phyloP scores from a whole-genome alignment of 2,329 filamentous ascomycete species.

The Aspergillus japonicus region DNA sequence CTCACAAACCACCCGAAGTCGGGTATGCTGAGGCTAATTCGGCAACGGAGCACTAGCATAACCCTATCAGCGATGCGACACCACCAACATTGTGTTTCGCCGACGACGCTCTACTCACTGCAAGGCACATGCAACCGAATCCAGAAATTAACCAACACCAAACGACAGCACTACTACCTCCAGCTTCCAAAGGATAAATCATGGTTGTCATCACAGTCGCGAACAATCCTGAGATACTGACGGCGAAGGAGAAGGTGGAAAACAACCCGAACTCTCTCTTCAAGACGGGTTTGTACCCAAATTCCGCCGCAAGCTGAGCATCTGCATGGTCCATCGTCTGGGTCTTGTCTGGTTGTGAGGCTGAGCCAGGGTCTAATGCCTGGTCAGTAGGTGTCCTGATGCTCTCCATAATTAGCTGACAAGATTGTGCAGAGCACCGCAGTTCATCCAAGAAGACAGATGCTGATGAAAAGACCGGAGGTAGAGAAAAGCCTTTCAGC shows the following conservation, averaged over 20 bases:
- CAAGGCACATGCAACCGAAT: conserved; percentile 4
- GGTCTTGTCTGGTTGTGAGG: background rate
- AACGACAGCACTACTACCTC: conserved; percentile 5
- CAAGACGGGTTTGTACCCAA: conserved; percentile 5
- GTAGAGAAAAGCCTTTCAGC: background rate
- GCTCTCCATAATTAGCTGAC: background rate
- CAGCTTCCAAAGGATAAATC: conserved; percentile 3
- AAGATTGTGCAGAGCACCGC: background rate
- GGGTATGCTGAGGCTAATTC: conserved; percentile 1
- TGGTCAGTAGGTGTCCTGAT: background rate
- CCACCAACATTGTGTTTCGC: background rate
- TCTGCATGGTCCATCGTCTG: background rate
- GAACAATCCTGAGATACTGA: conserved; percentile 4
- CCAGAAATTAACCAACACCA: conserved; percentile 6
- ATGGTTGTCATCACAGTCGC: conserved; percentile 6
- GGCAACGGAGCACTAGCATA: background rate
- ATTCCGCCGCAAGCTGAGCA: conserved; percentile 1
- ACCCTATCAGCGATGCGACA: background rate
- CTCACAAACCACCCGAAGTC: conserved; percentile 2
- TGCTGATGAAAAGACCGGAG: background rate
- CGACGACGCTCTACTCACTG: background rate
- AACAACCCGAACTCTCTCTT: conserved; percentile 6
- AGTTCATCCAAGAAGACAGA: background rate
- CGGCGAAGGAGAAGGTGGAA: conserved; percentile 5
- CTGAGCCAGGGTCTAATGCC: background rate